Percentiles rank a stretch among this genome's conserved stretches.
Evolutionary conservation across 495 filamentous ascomycete species (phyloP).

Genomic region (Penicillium odoratum): DNA sequence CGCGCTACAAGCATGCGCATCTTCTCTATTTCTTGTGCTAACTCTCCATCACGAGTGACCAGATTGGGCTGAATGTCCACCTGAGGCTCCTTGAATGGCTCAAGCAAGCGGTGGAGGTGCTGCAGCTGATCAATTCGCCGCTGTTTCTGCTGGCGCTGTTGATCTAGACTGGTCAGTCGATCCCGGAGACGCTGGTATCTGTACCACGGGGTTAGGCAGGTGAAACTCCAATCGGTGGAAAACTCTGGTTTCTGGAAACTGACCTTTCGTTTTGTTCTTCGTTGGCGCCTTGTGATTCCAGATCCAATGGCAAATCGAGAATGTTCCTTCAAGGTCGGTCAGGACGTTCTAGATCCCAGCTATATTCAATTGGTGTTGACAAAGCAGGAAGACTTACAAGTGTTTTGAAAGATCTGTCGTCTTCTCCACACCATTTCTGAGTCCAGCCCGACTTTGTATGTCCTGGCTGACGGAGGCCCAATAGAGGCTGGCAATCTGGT

Average conservation of each 20-base stretch:
- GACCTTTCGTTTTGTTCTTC: slow-evolving; percentile 38
- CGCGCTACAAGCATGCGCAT: slow-evolving; percentile 75
- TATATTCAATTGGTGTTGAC: background rate
- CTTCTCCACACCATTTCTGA: slow-evolving; percentile 39
- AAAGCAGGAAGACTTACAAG: slow-evolving; percentile 28
- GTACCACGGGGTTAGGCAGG: slow-evolving; percentile 35
- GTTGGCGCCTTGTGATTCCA: slow-evolving; percentile 33
- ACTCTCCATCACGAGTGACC: slow-evolving; percentile 68
- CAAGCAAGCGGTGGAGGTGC: slow-evolving; percentile 56
- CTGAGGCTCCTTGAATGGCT: slow-evolving; percentile 56
- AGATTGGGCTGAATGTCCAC: slow-evolving; percentile 74
- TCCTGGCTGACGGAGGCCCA: slow-evolving; percentile 52
- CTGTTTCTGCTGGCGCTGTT: slow-evolving; percentile 51
- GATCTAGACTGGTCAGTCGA: slow-evolving; percentile 51
- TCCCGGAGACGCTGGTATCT: slow-evolving; percentile 58
- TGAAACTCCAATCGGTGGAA: slow-evolving; percentile 23
- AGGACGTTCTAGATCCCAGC: background rate
- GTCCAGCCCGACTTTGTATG: slow-evolving; percentile 38
- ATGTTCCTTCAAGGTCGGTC: slow-evolving; percentile 36
- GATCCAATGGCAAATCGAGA: slow-evolving; percentile 32
- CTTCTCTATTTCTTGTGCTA: slow-evolving; percentile 70
- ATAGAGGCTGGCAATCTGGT: slow-evolving; percentile 78
- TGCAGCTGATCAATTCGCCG: slow-evolving; percentile 58
- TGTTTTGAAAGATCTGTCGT: slow-evolving; percentile 50
- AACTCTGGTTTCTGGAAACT: slow-evolving; percentile 14